Evolutionary conservation across 139 green algal genomes (phyloP), one percentile per base, ranked within the genome.

Genomic region (Astrephomene gubernaculifera): DNA sequence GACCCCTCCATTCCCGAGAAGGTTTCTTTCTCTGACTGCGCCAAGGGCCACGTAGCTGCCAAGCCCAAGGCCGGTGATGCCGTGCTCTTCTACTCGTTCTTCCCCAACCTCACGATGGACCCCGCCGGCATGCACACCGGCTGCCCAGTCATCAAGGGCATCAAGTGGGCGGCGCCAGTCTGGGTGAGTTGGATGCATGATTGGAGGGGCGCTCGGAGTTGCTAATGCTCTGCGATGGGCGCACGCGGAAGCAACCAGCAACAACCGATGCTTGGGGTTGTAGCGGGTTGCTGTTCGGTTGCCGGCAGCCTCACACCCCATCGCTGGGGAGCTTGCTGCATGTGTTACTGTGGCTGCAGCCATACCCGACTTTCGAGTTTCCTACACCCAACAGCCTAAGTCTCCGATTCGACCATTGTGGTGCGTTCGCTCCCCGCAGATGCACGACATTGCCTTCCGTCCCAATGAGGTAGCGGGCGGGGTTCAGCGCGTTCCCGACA

Each of bases 1-100:
- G 81, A 87, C 5, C 81, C 90, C 33, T 27, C 60, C 7, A 91
- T 89, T 19, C 87, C 88, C 12, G 36, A 85, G 25, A 73, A 63
- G 21, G 75, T 91, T 39, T 82, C 87, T 3, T 91, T 94, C 61
- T 94, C 88, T 19, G 73, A 82, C 0, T 97, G 94, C 63, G 93
- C 94, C 0, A 39, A 90, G n/a, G 92, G 93, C 14, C 79, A 90
- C 52, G 86, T 96, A 25, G 91, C 92, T 2, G 89, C 89, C 49
- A 94, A 93, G 67, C 93, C 93, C 29, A 92, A 92, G 81, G 78
- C 78, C 9, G 85, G 82, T 21, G 89, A 92, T 63, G 89, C 86
- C 19, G 85, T 90, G 38, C 89, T 92, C 9, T 92, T 92, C 89
- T 92, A 92, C 76, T 86, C 65, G 3, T 87, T 88, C 65, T 49